A percentile compares a stretch with the other conserved stretches of the same genome.
These are phyloP conservation scores for Cucurbita moschata DNA, from an alignment of 306 rosid genomes.

Conservation along the genomic window DNA sequence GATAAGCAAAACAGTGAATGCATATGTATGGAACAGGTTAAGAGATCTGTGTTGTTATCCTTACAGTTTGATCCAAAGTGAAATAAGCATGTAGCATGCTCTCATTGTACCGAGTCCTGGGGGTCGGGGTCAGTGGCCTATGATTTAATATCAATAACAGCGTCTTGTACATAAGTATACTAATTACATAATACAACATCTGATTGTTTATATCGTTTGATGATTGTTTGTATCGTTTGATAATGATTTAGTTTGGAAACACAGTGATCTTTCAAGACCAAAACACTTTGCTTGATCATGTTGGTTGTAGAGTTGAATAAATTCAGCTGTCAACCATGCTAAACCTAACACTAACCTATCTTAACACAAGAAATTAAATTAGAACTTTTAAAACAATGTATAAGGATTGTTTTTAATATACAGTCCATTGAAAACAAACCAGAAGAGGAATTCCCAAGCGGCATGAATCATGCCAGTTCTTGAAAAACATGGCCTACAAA, in stretches of 20 bases:
- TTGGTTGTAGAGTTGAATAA: too few relatives aligned
- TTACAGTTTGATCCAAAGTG: not conserved
- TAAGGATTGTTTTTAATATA: too few relatives aligned
- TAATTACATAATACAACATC: not conserved
- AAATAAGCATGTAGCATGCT: not conserved
- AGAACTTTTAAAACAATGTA: too few relatives aligned
- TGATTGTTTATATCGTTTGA: not conserved
- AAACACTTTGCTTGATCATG: too few relatives aligned
- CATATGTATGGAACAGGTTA: not conserved
- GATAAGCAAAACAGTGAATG: not conserved
- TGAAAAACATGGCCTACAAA: not conserved
- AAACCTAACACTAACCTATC: too few relatives aligned
- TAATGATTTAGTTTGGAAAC: not conserved
- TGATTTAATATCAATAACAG: not conserved
- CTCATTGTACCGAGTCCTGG: not conserved
- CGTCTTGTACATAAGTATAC: not conserved
- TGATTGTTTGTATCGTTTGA: not conserved
- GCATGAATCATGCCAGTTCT: not conserved
- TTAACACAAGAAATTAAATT: too few relatives aligned
- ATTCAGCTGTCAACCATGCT: too few relatives aligned
- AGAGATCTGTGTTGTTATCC: not conserved
- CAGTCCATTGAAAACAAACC: too few relatives aligned
- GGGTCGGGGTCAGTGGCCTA: not conserved
- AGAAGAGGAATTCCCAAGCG: not conserved
- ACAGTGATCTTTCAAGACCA: too few relatives aligned